These are phyloP conservation scores for Iris pallida DNA, from an alignment of 116 monocot species.

Conservation along the genomic window DNA sequence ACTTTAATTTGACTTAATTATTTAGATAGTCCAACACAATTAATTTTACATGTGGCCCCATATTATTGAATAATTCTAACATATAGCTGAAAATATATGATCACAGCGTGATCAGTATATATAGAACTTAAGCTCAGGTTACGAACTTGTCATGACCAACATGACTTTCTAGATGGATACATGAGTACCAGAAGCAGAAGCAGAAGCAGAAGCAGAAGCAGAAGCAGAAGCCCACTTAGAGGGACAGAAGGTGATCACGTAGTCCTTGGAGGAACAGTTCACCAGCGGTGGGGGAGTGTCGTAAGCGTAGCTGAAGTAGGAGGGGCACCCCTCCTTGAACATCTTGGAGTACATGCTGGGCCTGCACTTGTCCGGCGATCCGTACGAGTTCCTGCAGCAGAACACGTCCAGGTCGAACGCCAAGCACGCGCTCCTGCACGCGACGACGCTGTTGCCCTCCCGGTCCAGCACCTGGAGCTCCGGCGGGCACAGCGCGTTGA, in stretches of 20 bases:
- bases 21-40: too few relatives aligned
- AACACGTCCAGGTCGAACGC: conserved; percentile 55
- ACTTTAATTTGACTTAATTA: too few relatives aligned
- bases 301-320: conserved; percentile 58
- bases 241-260: conserved; percentile 62
- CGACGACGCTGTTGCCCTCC: conserved; percentile 12
- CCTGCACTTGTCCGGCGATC: conserved; percentile 38
- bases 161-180: too few relatives aligned
- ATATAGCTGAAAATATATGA: too few relatives aligned
- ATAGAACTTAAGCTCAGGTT: too few relatives aligned
- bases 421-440: conserved; percentile 75
- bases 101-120: too few relatives aligned
- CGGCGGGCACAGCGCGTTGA: conserved; percentile 43
- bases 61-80: too few relatives aligned
- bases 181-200: too few relatives aligned
- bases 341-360: conserved; percentile 49
- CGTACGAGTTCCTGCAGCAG: conserved; percentile 50
- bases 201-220: too few relatives aligned
- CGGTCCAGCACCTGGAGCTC: conserved; percentile 39
- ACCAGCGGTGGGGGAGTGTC: conserved; percentile 35
- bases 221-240: conserved; percentile 25
- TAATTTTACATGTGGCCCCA: too few relatives aligned
- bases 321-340: conserved; percentile 68
- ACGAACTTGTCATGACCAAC: too few relatives aligned
- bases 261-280: conserved; percentile 33